Base-by-base conservation (phyloP, 192 early-diverging fungal species). In the Backusella luteola region DNA sequence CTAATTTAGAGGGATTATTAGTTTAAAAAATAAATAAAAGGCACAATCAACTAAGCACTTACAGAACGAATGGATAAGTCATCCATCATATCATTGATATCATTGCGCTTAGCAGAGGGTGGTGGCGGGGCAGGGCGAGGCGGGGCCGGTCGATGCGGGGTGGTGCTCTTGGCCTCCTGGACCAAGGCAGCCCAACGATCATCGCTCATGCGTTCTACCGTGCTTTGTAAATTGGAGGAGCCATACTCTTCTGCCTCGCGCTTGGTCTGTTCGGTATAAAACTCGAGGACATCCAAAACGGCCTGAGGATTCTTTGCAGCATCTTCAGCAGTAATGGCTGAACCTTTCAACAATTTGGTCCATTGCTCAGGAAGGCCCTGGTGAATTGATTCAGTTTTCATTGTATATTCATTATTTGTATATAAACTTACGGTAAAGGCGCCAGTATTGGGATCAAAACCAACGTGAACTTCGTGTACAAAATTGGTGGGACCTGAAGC, bases 301-400 rank as follows among this genome's bases (percentile, higher is more conserved):
- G 97, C 97, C 84, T 99, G 97, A 35, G 98, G 98, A 79, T 99
- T 96, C 86, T 96, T 96, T 49, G 95, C 91, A 77, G 96, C 96
- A 90, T 99, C 98, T 80, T 99, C 96, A 80, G 96, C 93, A 26
- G 98, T 96, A 78, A 99, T 96, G 68, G 93, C 94, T 12, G 97
- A 98, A 32, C 93, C 90, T 80, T 97, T 94, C 44, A 99, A 87
- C 44, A 99, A 87, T 85, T 90, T 92, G 38, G 93, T 94, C 98
- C 98, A 99, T 82, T 96, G 94, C 74, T 95, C 93, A 69, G 98
- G 98, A 76, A 99, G 80, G 44, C 98, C 98, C 92, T 89, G 71
- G 0, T 12, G 14, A 41, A 7, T n/a, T 36, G 6, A 56, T 32
- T 32, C 32, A 32, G 32, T 32, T 32, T 32, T 32, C 32, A 32